Conservation (phyloP, 2,329 filamentous ascomycete species). For the Sporothrix curviconia region DNA sequence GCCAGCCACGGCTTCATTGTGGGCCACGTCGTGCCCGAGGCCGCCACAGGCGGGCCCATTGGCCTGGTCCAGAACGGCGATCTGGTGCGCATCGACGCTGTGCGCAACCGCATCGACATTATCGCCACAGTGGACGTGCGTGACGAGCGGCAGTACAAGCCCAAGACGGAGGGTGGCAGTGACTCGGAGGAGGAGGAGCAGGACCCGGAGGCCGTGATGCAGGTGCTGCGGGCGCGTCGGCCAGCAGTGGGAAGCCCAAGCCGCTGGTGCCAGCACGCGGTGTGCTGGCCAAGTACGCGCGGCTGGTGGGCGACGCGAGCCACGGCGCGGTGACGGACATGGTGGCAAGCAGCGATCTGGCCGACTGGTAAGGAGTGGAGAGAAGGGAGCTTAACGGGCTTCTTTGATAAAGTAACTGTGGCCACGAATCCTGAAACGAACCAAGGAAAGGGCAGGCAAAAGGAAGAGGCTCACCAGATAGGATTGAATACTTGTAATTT, state of each 20-base stretch:
- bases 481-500: too few relatives aligned
- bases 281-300: constrained; percentile 82
- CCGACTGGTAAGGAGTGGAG: constrained; percentile 13
- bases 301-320: constrained; percentile 82
- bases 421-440: too few relatives aligned
- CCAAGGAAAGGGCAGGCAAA: too few relatives aligned
- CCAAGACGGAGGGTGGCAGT: too few relatives aligned
- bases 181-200: constrained; percentile 13
- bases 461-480: too few relatives aligned
- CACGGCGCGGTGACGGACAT: constrained; percentile 83
- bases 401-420: too few relatives aligned
- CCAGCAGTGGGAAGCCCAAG: constrained; percentile 60
- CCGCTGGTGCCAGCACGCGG: constrained; percentile 70
- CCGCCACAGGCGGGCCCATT: constrained; percentile 81
- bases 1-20: constrained; percentile 91
- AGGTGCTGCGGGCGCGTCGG: constrained; percentile 57
- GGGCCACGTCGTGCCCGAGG: constrained; percentile 87
- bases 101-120: constrained; percentile 65
- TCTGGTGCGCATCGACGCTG: constrained; percentile 77
- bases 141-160: too few relatives aligned
- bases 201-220: constrained; percentile 16
- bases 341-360: constrained; percentile 20
- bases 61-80: constrained; percentile 77
- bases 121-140: constrained; percentile 41
- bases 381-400: neutral